Conservation (phyloP, 2,329 filamentous ascomycete genomes). For the Pleurostoma richardsiae region DNA sequence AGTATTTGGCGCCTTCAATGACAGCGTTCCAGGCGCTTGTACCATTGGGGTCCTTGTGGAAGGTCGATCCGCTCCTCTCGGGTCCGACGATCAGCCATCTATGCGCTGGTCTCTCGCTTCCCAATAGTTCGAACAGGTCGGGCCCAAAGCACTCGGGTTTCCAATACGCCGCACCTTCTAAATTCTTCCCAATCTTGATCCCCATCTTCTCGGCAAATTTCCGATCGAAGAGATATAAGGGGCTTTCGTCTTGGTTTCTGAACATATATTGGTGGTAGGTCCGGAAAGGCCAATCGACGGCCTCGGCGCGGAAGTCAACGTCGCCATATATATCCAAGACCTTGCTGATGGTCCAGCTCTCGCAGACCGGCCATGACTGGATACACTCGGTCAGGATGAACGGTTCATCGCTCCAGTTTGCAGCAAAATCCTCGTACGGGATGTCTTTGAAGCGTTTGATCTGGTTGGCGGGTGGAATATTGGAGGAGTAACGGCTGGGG, state of each 20-base stretch:
- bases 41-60: conserved; percentile 77
- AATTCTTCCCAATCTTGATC: conserved; percentile 52
- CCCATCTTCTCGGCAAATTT: conserved; percentile 83
- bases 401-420: conserved; percentile 71
- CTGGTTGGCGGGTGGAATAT: conserved; percentile 68
- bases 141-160: conserved; percentile 78
- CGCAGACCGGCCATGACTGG: conserved; percentile 73
- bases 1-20: conserved; percentile 86
- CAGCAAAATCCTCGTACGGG: conserved; percentile 66
- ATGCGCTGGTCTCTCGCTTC: conserved; percentile 73
- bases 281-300: conserved; percentile 85
- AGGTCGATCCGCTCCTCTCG: conserved; percentile 82
- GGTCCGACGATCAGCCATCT: conserved; percentile 93
- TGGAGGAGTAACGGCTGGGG: conserved; percentile 59
- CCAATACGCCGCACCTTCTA: conserved; percentile 59
- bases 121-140: conserved; percentile 79
- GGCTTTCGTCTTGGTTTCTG: conserved; percentile 77
- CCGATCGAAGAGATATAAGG: conserved; percentile 87
- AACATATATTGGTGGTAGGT: conserved; percentile 80
- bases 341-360: conserved; percentile 66
- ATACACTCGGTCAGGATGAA: conserved; percentile 85
- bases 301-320: conserved; percentile 79
- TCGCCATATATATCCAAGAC: conserved; percentile 61
- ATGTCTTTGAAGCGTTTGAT: conserved; percentile 68
- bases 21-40: conserved; percentile 93